Evolutionary conservation across 2,329 filamentous ascomycete genomes (phyloP).

Genomic region (Stachybotrys chartarum): DNA sequence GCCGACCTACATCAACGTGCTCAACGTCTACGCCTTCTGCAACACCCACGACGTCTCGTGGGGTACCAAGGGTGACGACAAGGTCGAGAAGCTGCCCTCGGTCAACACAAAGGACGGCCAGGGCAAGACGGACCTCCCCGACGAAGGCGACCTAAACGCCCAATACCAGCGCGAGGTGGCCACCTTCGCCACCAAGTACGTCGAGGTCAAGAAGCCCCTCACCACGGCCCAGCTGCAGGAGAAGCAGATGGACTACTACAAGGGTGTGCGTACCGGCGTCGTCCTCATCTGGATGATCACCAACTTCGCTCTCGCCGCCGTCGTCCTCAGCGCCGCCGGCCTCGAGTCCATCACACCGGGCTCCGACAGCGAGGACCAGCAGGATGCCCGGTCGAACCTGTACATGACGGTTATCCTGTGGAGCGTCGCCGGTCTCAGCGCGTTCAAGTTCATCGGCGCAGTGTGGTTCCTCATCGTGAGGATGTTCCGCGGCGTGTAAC

Average conservation of each 20-base stretch:
- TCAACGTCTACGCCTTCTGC: slow-evolving; percentile 99
- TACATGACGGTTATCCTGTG: slow-evolving; percentile 86
- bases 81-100: slow-evolving; percentile 80
- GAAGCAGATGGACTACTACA: slow-evolving; percentile 97
- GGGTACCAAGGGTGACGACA: slow-evolving; percentile 98
- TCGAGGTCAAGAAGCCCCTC: slow-evolving; percentile 59
- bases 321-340: slow-evolving; percentile 81
- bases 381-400: slow-evolving; percentile 58
- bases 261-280: slow-evolving; percentile 85
- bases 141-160: slow-evolving; percentile 89
- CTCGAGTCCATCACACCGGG: slow-evolving; percentile 58
- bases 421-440: slow-evolving; percentile 77
- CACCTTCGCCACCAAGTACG: slow-evolving; percentile 67
- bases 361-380: slow-evolving; percentile 21
- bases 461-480: slow-evolving; percentile 89
- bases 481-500: slow-evolving; percentile 67
- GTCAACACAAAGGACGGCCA: slow-evolving; percentile 82
- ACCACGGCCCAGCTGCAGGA: slow-evolving; percentile 55
- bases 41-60: slow-evolving; percentile 98
- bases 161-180: slow-evolving; percentile 84
- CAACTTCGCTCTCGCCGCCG: slow-evolving; percentile 80
- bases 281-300: slow-evolving; percentile 95
- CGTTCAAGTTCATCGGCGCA: slow-evolving; percentile 81
- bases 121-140: slow-evolving; percentile 91
- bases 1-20: slow-evolving; percentile 94